Evolutionary conservation across 2,329 filamentous ascomycete species (phyloP).

Genomic region (Ascochyta pisi): DNA sequence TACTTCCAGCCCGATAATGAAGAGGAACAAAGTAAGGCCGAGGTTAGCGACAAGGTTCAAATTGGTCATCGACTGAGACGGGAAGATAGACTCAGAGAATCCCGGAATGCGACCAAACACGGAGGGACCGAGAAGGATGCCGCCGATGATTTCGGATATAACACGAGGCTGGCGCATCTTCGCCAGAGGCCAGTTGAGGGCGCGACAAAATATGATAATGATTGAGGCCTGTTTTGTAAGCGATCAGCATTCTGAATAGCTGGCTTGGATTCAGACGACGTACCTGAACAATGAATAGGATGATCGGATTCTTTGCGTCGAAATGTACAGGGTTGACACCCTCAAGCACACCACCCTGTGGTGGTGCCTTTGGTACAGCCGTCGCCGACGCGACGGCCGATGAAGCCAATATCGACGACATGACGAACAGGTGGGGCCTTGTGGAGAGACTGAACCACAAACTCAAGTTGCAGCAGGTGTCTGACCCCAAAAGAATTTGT

Average conservation of each 20-base stretch:
- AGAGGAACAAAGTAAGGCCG: slow-evolving; percentile 83
- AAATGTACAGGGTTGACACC: slow-evolving; percentile 72
- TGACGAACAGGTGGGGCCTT: slow-evolving; percentile 20
- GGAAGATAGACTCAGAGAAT: slow-evolving; percentile 80
- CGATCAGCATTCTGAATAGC: slow-evolving; percentile 4
- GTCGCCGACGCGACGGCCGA: slow-evolving; percentile 30
- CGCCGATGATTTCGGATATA: slow-evolving; percentile 85
- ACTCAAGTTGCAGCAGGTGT: slow-evolving; percentile 1
- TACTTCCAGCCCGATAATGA: slow-evolving; percentile 86
- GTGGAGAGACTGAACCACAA: slow-evolving; percentile 8
- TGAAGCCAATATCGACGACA: slow-evolving; percentile 32
- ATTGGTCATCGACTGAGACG: slow-evolving; percentile 73
- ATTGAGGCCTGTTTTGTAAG: slow-evolving; percentile 64
- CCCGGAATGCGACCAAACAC: slow-evolving; percentile 86
- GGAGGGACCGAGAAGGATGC: slow-evolving; percentile 83
- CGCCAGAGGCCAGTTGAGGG: slow-evolving; percentile 78
- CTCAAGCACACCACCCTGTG: slow-evolving; percentile 75
- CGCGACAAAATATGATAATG: slow-evolving; percentile 76
- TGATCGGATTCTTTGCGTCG: slow-evolving; percentile 74
- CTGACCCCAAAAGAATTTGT: neutral
- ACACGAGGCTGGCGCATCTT: slow-evolving; percentile 81
- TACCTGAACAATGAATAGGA: slow-evolving; percentile 78
- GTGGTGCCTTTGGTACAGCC: slow-evolving; percentile 42
- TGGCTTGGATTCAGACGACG: slow-evolving; percentile 1
- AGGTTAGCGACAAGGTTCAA: slow-evolving; percentile 81